phyloP scores from a whole-genome alignment of 2,329 filamentous ascomycete species.

The Stromatinia cepivora region DNA sequence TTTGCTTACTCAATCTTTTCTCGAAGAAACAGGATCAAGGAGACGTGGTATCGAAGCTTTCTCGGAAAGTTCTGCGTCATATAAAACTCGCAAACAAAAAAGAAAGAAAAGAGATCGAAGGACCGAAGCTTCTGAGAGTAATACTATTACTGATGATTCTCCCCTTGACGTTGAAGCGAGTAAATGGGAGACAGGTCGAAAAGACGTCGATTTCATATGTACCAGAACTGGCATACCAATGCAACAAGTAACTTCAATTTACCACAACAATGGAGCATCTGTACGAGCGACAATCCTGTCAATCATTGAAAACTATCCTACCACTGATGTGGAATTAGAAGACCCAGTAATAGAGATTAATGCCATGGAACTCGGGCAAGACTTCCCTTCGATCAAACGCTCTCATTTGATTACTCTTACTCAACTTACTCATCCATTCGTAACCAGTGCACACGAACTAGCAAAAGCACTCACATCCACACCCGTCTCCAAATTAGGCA shows the following conservation, averaged over 20 bases:
- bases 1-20: constrained; percentile 74
- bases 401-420: constrained; percentile 54
- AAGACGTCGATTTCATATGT: constrained; percentile 62
- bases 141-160: constrained; percentile 2
- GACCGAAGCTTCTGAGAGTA: constrained; percentile 35
- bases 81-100: constrained; percentile 43
- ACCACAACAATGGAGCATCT: constrained; percentile 60
- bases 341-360: constrained; percentile 49
- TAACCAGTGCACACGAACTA: constrained; percentile 58
- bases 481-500: constrained; percentile 17
- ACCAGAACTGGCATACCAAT: constrained; percentile 50
- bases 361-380: constrained; percentile 53
- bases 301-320: constrained; percentile 43
- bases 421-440: constrained; percentile 56
- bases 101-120: constrained; percentile 41
- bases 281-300: constrained; percentile 55
- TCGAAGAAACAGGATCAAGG: constrained; percentile 65
- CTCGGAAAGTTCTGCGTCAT: constrained; percentile 49
- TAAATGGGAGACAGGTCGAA: constrained; percentile 57
- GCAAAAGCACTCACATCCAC: constrained; percentile 52
- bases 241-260: constrained; percentile 54
- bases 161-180: constrained; percentile 42
- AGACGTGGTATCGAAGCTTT: constrained; percentile 84
- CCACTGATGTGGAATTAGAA: constrained; percentile 44
- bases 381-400: constrained; percentile 54